Conservation (phyloP, 2,329 filamentous ascomycete species). For the Parafenestella ontariensis region DNA sequence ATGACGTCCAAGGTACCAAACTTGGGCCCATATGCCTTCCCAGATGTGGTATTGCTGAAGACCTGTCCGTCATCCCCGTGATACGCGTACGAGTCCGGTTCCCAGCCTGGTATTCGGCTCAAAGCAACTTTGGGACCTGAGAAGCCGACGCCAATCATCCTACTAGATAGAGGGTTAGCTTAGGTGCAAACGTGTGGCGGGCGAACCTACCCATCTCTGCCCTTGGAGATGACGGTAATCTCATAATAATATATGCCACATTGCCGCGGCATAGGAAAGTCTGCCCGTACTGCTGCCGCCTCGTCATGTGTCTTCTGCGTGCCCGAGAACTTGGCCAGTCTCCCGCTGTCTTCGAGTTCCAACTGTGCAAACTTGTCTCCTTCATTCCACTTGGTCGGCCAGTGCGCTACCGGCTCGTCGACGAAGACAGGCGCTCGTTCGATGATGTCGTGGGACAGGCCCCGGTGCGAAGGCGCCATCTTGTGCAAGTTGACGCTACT, state of each 20-base stretch:
- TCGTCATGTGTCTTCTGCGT: constrained; percentile 70
- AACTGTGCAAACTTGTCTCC: constrained; percentile 76
- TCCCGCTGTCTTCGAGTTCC: constrained; percentile 76
- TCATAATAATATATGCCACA: constrained; percentile 97
- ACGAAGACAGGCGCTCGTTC: constrained; percentile 70
- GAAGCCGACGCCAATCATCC: constrained; percentile 66
- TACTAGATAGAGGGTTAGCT: constrained; percentile 35
- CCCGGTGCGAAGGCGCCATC: constrained; percentile 72
- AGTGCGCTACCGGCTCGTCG: constrained; percentile 69
- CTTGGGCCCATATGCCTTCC: constrained; percentile 66
- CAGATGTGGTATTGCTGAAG: constrained; percentile 65
- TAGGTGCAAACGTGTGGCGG: constrained; percentile 34
- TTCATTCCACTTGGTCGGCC: constrained; percentile 85
- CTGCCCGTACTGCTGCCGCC: constrained; percentile 80
- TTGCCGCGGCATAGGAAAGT: constrained; percentile 85
- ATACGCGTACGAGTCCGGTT: constrained; percentile 70
- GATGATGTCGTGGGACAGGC: constrained; percentile 82
- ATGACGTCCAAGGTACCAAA: constrained; percentile 67
- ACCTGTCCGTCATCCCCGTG: constrained; percentile 71
- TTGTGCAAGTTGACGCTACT: constrained; percentile 67
- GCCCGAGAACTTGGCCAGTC: constrained; percentile 70
- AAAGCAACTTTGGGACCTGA: constrained; percentile 65
- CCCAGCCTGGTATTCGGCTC: constrained; percentile 70
- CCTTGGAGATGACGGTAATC: constrained; percentile 69
- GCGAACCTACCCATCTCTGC: constrained; percentile 68